A percentile compares a stretch with the other conserved stretches of the same genome.
phyloP scores from a whole-genome alignment of 2,329 filamentous ascomycete species.

The Fusarium citri region DNA sequence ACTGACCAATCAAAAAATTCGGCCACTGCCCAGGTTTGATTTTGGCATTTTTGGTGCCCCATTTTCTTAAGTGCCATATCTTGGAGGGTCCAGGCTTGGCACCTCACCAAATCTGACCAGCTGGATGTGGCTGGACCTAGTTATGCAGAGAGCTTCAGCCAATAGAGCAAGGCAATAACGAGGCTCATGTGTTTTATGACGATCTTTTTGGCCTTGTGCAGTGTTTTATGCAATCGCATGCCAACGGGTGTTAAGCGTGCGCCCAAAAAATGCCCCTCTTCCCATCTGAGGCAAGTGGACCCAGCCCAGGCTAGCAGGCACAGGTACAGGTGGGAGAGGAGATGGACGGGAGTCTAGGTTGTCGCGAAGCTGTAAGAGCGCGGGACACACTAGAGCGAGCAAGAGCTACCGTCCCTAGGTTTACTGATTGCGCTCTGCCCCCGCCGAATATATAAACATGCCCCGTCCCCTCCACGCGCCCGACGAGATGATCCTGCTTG shows the following conservation, averaged over 20 bases:
- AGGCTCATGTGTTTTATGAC: slow-evolving; percentile 10
- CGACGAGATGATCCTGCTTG: slow-evolving; percentile 56
- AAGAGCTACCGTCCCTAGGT: slow-evolving; percentile 45
- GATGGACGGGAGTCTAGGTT: background rate
- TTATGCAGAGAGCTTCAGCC: slow-evolving; percentile 27
- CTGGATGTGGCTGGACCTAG: slow-evolving; percentile 45
- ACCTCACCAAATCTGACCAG: slow-evolving; percentile 27
- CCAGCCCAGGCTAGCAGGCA: slow-evolving; percentile 16
- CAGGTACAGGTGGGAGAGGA: background rate
- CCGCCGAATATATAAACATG: slow-evolving; percentile 72
- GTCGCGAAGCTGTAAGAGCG: slow-evolving; percentile 40
- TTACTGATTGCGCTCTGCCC: slow-evolving; percentile 67
- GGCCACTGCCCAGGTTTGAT: slow-evolving; percentile 51
- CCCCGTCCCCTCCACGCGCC: slow-evolving; percentile 64
- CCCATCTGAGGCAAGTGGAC: slow-evolving; percentile 41
- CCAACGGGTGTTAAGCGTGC: slow-evolving; percentile 37
- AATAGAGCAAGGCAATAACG: slow-evolving; percentile 12
- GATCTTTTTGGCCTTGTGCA: slow-evolving; percentile 31
- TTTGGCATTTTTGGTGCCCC: slow-evolving; percentile 51
- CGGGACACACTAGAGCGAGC: slow-evolving; percentile 26
- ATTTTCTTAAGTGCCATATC: slow-evolving; percentile 49
- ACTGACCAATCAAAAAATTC: slow-evolving; percentile 57
- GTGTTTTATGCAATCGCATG: slow-evolving; percentile 37
- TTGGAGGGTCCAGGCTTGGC: slow-evolving; percentile 42
- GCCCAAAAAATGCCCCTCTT: slow-evolving; percentile 42